These are phyloP conservation scores for Suhomyces panamericanus DNA, from an alignment of 1,139 yeast genomes.

Conservation along the genomic window DNA sequence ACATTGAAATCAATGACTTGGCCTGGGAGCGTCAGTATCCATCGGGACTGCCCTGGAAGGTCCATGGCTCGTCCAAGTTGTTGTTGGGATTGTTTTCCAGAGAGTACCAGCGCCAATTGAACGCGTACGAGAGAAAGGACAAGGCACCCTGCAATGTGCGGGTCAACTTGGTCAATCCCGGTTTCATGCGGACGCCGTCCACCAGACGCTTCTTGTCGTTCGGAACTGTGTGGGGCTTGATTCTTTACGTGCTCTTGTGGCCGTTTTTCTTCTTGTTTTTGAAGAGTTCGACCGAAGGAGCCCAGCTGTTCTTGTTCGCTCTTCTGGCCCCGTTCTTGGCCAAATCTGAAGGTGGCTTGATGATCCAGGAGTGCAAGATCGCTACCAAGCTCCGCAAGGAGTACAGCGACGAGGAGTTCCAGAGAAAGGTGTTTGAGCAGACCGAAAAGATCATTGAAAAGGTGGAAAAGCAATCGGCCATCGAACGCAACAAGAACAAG, in stretches of 20 bases:
- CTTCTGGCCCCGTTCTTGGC: slow-evolving; percentile 69
- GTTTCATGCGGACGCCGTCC: slow-evolving; percentile 83
- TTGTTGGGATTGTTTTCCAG: slow-evolving; percentile 69
- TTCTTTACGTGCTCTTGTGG: slow-evolving; percentile 65
- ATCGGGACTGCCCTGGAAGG: slow-evolving; percentile 62
- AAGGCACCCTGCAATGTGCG: slow-evolving; percentile 67
- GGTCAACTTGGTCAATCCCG: slow-evolving; percentile 85
- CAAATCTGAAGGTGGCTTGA: slow-evolving; percentile 60
- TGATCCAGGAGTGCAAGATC: slow-evolving; percentile 70
- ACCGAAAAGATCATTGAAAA: slow-evolving; percentile 58
- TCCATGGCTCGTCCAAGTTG: slow-evolving; percentile 80
- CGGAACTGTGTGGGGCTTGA: slow-evolving; percentile 73
- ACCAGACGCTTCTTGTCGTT: slow-evolving; percentile 75
- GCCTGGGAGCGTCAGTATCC: slow-evolving; percentile 68
- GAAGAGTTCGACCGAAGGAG: slow-evolving; percentile 74
- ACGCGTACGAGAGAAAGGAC: slow-evolving; percentile 60
- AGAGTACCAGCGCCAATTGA: slow-evolving; percentile 69
- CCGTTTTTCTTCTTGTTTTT: slow-evolving; percentile 83
- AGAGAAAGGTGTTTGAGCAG: slow-evolving; percentile 57
- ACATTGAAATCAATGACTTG: slow-evolving; percentile 64
- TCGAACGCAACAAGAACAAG: slow-evolving; percentile 47
- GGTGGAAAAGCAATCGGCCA: slow-evolving; percentile 71
- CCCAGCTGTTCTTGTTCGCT: slow-evolving; percentile 73
- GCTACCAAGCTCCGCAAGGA: slow-evolving; percentile 54
- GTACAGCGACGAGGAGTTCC: slow-evolving; percentile 59